Evolutionary conservation across 768 basidiomycete species (phyloP), one percentile per base, ranked within the genome.

Genomic region (Tricholoma sp.): DNA sequence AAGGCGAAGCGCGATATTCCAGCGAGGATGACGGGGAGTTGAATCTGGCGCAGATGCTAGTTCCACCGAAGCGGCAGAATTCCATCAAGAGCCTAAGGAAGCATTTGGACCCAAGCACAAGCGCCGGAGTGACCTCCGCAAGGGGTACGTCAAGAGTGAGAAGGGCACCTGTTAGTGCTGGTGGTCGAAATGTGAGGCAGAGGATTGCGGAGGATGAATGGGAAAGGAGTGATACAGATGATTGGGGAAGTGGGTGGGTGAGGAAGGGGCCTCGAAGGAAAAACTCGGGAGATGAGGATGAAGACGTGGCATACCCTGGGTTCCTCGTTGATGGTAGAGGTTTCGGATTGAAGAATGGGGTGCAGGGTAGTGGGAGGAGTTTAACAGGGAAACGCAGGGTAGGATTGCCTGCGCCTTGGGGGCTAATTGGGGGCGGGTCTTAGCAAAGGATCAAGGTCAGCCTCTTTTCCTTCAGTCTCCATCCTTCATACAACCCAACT

Each of bases 41-140:
- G 47, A 79, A 84, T 63, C 74, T 90, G 39, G 83, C 86, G 13
- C 77, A 79, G 28, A 76, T 90, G 54, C 80, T 91, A 34, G 81
- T 87, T 28, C 86, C 82, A 7, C 78, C 89, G 17, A 87, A 83
- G 66, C 76, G 88, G 28, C 88, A 91, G 64, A 79, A 84, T 57
- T 89, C 88, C 15, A 89, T 90, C 59, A 80, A 76, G 61, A 89
- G 87, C 66, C 71, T 91, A 55, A 75, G 87, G 55, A 84, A 75
- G 58, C 88, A 89, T 62, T 73, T 90, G 17, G 60, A 36, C 12
- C 10, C 37, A 13, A 37, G 32, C 31, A 52, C 53, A 1, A 59
- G 57, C 24, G 45, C 59, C 42, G 59, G 55, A 39, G 61, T 54
- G 57, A 59, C 58, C 29, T 49, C 57, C 29, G 54, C 55, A 6